Conservation (phyloP, 1,284 basidiomycete genomes). For the Cystobasidium slooffiae region DNA sequence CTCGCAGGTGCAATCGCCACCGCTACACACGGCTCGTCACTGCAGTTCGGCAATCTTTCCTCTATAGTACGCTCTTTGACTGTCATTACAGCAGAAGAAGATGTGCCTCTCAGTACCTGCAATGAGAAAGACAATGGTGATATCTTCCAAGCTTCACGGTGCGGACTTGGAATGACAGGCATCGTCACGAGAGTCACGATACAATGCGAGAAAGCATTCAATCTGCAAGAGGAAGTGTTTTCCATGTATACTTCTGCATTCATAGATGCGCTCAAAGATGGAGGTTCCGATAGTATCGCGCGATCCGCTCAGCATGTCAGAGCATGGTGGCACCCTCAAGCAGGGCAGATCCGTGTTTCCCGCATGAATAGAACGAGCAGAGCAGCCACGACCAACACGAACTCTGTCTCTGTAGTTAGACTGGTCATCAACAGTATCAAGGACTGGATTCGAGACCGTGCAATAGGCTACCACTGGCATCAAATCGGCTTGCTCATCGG, state of each 20-base stretch:
- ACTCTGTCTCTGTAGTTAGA: not conserved
- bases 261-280: constrained; percentile 62
- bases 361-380: constrained; percentile 75
- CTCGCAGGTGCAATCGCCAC: constrained; percentile 93
- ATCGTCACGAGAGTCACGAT: constrained; percentile 80
- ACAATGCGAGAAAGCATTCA: constrained; percentile 79
- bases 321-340: constrained; percentile 94
- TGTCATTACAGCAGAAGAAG: constrained; percentile 69
- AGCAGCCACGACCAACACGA: constrained; percentile 61
- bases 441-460: constrained; percentile 29
- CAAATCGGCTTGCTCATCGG: constrained; percentile 43
- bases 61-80: constrained; percentile 76
- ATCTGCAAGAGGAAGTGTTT: constrained; percentile 76
- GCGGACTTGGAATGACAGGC: constrained; percentile 91
- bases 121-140: constrained; percentile 61
- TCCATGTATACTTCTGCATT: constrained; percentile 67
- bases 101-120: constrained; percentile 38
- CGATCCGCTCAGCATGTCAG: constrained; percentile 79
- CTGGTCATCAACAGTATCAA: constrained; percentile 4
- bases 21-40: constrained; percentile 90
- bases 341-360: constrained; percentile 73
- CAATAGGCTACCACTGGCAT: constrained; percentile 40
- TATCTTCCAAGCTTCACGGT: constrained; percentile 88
- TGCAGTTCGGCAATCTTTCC: constrained; percentile 79
- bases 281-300: constrained; percentile 61